Conservation (phyloP, 805 yeast genomes). For the Wickerhamiella kazuoi region DNA sequence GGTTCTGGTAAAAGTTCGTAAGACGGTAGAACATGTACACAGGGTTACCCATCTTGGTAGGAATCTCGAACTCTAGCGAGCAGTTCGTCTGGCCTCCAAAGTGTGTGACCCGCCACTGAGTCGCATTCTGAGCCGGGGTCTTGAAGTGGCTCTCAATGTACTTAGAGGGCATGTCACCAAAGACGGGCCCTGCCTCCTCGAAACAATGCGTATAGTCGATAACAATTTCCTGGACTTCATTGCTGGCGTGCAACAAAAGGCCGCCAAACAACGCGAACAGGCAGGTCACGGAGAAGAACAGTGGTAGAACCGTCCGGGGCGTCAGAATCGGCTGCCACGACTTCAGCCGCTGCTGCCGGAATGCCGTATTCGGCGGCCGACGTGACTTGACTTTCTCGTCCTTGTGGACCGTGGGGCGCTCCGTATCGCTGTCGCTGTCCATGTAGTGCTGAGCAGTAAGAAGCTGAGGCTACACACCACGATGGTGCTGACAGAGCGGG, state of each 20-base stretch:
- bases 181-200: slow-evolving; percentile 31
- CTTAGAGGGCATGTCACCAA: slow-evolving; percentile 37
- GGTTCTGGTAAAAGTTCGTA: slow-evolving; percentile 87
- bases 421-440: slow-evolving; percentile 23
- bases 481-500: no score
- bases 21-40: slow-evolving; percentile 65
- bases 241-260: slow-evolving; percentile 61
- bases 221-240: slow-evolving; percentile 54
- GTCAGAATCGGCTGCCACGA: slow-evolving; percentile 81
- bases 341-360: slow-evolving; percentile 39
- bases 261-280: slow-evolving; percentile 86
- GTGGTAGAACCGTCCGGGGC: slow-evolving; percentile 78
- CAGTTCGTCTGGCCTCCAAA: slow-evolving; percentile 33
- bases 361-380: slow-evolving; percentile 29
- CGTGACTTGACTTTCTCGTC: slow-evolving; percentile 23
- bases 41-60: slow-evolving; percentile 52
- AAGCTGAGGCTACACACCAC: no score
- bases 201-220: slow-evolving; percentile 62
- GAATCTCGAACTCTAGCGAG: slow-evolving; percentile 51
- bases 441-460: no score
- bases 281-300: slow-evolving; percentile 53
- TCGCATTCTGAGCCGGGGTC: slow-evolving; percentile 24
- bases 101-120: slow-evolving; percentile 47
- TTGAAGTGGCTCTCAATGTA: slow-evolving; percentile 48
- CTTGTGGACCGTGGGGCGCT: slow-evolving; percentile 13